Conservation (phyloP, 371 early-diverging fungal genomes). For the Rhizopus arrhizus region DNA sequence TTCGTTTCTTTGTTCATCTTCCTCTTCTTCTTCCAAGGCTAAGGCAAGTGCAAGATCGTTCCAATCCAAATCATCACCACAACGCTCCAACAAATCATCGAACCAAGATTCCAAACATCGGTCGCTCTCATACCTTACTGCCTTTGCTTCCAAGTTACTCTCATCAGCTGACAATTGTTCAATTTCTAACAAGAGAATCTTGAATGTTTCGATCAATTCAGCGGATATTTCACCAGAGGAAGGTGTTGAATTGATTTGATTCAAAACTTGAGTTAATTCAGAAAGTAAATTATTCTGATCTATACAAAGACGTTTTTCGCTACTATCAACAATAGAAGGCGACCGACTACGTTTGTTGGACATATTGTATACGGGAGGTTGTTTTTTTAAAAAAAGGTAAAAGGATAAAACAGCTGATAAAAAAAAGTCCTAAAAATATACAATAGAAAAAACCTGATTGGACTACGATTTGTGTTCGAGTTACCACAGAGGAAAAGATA, state of each 20-base stretch:
- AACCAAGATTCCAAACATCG: conserved; percentile 50
- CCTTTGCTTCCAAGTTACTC: conserved; percentile 26
- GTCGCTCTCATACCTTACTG: conserved; percentile 46
- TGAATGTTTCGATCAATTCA: conserved; percentile 45
- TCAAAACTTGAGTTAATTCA: conserved; percentile 39
- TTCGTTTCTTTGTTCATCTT: conserved; percentile 13
- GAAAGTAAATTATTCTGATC: conserved; percentile 21
- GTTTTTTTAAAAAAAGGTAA: neutral
- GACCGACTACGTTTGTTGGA: conserved; percentile 23
- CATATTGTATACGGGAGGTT: conserved; percentile 4
- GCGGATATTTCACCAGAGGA: conserved; percentile 51
- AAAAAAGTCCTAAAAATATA: neutral
- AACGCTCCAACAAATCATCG: conserved; percentile 47
- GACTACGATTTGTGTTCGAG: neutral
- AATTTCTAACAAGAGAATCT: conserved; percentile 42
- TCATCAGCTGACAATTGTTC: conserved; percentile 27
- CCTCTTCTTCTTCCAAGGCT: conserved; percentile 17
- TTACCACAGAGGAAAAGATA: neutral
- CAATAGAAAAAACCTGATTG: neutral
- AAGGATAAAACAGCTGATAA: neutral
- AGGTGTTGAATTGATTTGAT: conserved; percentile 45
- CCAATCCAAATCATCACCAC: conserved; percentile 37
- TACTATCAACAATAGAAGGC: conserved; percentile 9
- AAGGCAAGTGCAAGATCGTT: conserved; percentile 28
- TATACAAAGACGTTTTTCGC: conserved; percentile 15